These are phyloP conservation scores for Botrytis sinoallii DNA, from an alignment of 2,329 filamentous ascomycete genomes.

Conservation along the genomic window DNA sequence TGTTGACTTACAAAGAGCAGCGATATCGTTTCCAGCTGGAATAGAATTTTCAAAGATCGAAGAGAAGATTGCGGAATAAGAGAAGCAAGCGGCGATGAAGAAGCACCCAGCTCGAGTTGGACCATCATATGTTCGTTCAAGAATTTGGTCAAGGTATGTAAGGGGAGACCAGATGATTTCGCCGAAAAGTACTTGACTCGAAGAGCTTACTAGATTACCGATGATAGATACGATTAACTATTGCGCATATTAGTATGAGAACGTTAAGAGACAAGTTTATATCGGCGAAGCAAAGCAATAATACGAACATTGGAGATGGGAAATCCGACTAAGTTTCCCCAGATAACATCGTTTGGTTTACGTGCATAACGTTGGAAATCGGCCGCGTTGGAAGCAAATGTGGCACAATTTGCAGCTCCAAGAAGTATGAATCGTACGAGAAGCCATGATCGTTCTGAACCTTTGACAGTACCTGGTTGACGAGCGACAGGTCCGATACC, in stretches of 20 bases:
- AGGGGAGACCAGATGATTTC: conserved; percentile 41
- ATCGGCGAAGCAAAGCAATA: background rate
- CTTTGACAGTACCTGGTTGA: conserved; percentile 36
- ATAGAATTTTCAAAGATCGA: conserved; percentile 45
- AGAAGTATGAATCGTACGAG: conserved; percentile 41
- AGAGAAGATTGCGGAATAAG: conserved; percentile 44
- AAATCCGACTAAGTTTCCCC: conserved; percentile 43
- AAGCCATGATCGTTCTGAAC: conserved; percentile 40
- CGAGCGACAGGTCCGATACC: conserved; percentile 34
- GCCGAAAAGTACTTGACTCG: conserved; percentile 37
- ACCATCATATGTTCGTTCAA: conserved; percentile 38
- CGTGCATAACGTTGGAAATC: conserved; percentile 46
- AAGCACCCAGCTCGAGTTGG: conserved; percentile 41
- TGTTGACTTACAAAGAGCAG: conserved; percentile 33
- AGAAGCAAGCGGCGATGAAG: conserved; percentile 43
- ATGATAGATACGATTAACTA: conserved; percentile 39
- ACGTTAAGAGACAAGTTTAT: fast-evolving
- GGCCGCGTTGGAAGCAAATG: conserved; percentile 42
- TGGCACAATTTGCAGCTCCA: conserved; percentile 39
- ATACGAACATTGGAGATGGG: conserved; percentile 38
- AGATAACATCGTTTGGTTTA: conserved; percentile 42
- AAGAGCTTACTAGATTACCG: conserved; percentile 42
- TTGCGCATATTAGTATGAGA: background rate
- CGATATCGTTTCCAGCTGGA: conserved; percentile 42
- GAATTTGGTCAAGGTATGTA: conserved; percentile 39